A percentile compares a stretch with the other conserved stretches of the same genome.
Conservation (phyloP, 2,329 filamentous ascomycete genomes). For the Paecilomyces niveus region DNA sequence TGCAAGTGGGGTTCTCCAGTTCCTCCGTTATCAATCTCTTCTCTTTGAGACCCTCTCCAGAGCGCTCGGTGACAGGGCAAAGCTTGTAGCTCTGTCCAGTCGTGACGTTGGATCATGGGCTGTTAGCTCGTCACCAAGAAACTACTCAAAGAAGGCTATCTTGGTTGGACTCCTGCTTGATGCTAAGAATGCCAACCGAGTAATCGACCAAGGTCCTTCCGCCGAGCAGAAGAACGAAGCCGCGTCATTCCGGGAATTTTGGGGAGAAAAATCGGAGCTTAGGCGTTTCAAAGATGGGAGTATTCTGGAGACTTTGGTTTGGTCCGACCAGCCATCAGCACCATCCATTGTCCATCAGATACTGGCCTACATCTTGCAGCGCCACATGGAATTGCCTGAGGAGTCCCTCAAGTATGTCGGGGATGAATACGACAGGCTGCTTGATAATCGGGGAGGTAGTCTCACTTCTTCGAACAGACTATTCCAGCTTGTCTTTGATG, state of each 20-base stretch:
- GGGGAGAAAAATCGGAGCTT: slow-evolving; percentile 89
- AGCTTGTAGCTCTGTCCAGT: slow-evolving; percentile 55
- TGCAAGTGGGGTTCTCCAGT: slow-evolving; percentile 18
- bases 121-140: slow-evolving; percentile 31
- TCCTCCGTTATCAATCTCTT: slow-evolving; percentile 22
- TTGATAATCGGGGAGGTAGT: slow-evolving; percentile 23
- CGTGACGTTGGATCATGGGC: slow-evolving; percentile 40
- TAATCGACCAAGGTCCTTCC: slow-evolving; percentile 80
- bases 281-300: slow-evolving; percentile 92
- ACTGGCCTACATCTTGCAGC: slow-evolving; percentile 59
- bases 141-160: slow-evolving; percentile 33
- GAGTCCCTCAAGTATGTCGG: slow-evolving; percentile 49
- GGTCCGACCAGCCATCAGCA: slow-evolving; percentile 58
- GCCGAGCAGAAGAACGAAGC: slow-evolving; percentile 81
- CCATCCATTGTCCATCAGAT: slow-evolving; percentile 72
- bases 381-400: slow-evolving; percentile 58
- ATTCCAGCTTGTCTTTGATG: slow-evolving; percentile 63
- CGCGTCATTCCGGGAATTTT: slow-evolving; percentile 77
- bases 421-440: slow-evolving; percentile 40
- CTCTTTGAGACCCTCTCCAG: slow-evolving; percentile 59
- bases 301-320: slow-evolving; percentile 86
- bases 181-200: slow-evolving; percentile 61
- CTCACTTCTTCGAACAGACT: slow-evolving; percentile 38
- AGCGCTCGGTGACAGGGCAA: slow-evolving; percentile 69
- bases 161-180: slow-evolving; percentile 66